phyloP scores from a whole-genome alignment of 306 rosid genomes.

The Parietaria judaica region DNA sequence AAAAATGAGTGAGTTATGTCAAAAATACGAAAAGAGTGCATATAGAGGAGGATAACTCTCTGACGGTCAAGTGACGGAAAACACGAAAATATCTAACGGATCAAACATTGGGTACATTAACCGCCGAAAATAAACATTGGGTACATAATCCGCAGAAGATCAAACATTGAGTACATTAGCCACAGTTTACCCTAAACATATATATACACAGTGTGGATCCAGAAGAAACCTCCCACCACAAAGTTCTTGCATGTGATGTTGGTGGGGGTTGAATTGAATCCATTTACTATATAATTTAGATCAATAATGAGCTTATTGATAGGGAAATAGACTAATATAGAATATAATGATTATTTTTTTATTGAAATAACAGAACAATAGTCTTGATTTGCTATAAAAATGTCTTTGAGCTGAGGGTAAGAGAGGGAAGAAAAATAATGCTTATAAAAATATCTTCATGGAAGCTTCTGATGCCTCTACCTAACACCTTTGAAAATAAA shows the following conservation, averaged over 20 bases:
- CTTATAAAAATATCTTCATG: slow-evolving; percentile 17
- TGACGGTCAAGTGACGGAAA: too few species aligned
- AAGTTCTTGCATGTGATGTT: slow-evolving; percentile 29
- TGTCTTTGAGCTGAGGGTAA: slow-evolving; percentile 1
- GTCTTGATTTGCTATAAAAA: background rate
- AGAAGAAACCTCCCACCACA: slow-evolving; percentile 19
- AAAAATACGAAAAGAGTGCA: too few species aligned
- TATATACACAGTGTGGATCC: slow-evolving; percentile 5
- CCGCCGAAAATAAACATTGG: too few species aligned
- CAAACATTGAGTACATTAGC: too few species aligned
- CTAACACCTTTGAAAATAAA: slow-evolving; percentile 42
- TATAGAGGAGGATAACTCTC: too few species aligned
- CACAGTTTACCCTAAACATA: too few species aligned
- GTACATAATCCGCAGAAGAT: too few species aligned
- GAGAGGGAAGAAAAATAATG: background rate
- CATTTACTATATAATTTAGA: slow-evolving; percentile 22
- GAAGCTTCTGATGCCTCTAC: slow-evolving; percentile 48
- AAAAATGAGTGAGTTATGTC: too few species aligned
- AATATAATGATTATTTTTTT: background rate
- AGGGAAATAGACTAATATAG: slow-evolving; percentile 16
- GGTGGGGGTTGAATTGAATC: slow-evolving; percentile 35
- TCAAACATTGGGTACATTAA: too few species aligned
- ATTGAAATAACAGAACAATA: background rate
- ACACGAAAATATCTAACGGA: too few species aligned
- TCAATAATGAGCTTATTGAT: slow-evolving; percentile 23